Base-by-base conservation (phyloP, 169 alveolate genomes). In the Cryptosporidium canis region DNA sequence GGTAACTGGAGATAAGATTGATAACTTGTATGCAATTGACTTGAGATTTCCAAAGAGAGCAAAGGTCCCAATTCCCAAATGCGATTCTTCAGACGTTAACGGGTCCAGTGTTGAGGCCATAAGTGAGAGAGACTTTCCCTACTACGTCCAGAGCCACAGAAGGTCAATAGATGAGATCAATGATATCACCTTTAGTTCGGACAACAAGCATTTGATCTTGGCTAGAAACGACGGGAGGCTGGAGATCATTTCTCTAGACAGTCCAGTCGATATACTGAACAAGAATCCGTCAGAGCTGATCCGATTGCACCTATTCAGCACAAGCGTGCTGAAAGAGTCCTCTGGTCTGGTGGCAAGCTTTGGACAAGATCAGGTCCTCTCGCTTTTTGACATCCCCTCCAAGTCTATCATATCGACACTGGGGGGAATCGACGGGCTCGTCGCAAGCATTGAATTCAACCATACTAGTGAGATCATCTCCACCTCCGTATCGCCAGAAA, bases 191-290 rank as follows among this genome's bases (percentile, higher is more conserved):
- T 56, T 77, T 24, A 61, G 72, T 27, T 35, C 37, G 6, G 87
- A 77, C 18, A 37, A 37, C 45, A 77, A 61, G 27, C n/a, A 61
- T 11, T 11, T 77, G n/a, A 77, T 77, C 8, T 58, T 77, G 72
- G 87, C 87, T 9, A 77, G 72, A 77, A 56, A 77, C 37, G 87
- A 77, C 44, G 87, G 87, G 27, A 58, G 58, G n/a, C 14, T 77
- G 66, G 87, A 77, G 16, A 33, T 77, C 0, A 77, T 77, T 24
- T 27, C 24, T 12, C 21, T 77, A 21, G 72, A 77, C 11, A 35
- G 33, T 70, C 11, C 53, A 24, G 33, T 18, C 1, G 66, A 70
- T 31, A 51, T 70, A 7, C 33, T 70, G 1, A 70, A 55, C 9
- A 18, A 44, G 29, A 51, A 51, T 18, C 47, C 47, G 3, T 70